Conservation (phyloP, 2,329 filamentous ascomycete genomes). For the Pleomassaria siparia region DNA sequence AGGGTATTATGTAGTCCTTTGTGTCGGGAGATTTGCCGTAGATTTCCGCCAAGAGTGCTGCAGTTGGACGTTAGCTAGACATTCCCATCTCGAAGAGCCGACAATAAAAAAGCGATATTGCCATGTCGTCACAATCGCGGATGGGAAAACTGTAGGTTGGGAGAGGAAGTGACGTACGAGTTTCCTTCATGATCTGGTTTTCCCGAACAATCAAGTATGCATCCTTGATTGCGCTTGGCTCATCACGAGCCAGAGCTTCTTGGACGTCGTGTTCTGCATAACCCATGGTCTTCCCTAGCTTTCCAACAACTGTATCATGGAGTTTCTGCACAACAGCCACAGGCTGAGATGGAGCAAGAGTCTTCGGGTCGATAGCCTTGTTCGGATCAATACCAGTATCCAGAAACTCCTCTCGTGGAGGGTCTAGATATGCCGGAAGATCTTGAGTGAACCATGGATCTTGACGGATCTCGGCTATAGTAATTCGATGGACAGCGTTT, state of each 20-base stretch:
- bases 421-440: conserved; percentile 81
- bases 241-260: conserved; percentile 85
- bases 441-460: conserved; percentile 94
- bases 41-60: conserved; percentile 62
- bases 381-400: conserved; percentile 93
- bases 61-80: conserved; percentile 16
- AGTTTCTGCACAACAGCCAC: conserved; percentile 82
- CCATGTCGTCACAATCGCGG: conserved; percentile 10
- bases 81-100: not conserved
- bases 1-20: conserved; percentile 41
- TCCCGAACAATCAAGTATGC: conserved; percentile 97
- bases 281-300: conserved; percentile 97
- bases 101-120: not conserved
- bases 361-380: conserved; percentile 81
- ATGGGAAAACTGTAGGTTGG: conserved; percentile 14
- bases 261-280: conserved; percentile 94
- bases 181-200: conserved; percentile 95
- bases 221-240: conserved; percentile 98
- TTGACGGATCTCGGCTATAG: conserved; percentile 87
- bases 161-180: conserved; percentile 64
- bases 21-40: conserved; percentile 59
- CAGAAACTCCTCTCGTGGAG: conserved; percentile 86
- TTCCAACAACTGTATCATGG: conserved; percentile 88
- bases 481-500: conserved; percentile 91
- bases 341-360: conserved; percentile 72